Percentiles rank a stretch among this genome's conserved stretches.
Evolutionary conservation across 176 grass and related monocot genomes (phyloP).

Genomic region (Triticum timopheevii): DNA sequence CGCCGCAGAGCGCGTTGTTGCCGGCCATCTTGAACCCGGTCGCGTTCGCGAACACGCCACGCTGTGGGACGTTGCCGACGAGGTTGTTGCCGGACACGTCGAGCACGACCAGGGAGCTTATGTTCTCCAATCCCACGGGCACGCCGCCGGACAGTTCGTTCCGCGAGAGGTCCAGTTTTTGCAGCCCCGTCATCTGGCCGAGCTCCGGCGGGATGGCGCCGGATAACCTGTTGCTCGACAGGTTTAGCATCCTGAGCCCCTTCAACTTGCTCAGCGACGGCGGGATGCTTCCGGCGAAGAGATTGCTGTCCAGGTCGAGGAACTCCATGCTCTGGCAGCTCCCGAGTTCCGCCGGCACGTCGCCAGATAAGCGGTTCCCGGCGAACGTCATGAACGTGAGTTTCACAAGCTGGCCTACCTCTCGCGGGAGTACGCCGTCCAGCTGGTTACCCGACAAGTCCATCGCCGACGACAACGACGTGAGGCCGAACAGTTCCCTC

Average conservation of each 20-base stretch:
- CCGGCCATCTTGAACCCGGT: slow-evolving; percentile 29
- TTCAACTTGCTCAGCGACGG: slow-evolving; percentile 25
- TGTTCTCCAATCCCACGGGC: background rate
- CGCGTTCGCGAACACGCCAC: slow-evolving; percentile 29
- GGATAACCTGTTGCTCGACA: slow-evolving; percentile 37
- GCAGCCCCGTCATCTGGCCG: background rate
- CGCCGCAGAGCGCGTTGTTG: slow-evolving; percentile 37
- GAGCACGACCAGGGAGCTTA: background rate
- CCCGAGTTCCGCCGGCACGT: slow-evolving; percentile 24
- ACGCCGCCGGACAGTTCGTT: slow-evolving; percentile 35
- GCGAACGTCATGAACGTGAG: slow-evolving; percentile 28
- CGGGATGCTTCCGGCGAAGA: slow-evolving; percentile 35
- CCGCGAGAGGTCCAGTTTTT: slow-evolving; percentile 29
- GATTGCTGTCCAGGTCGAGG: slow-evolving; percentile 41
- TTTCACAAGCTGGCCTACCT: slow-evolving; percentile 29
- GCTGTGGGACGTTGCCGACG: slow-evolving; percentile 11
- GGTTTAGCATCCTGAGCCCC: slow-evolving; percentile 45
- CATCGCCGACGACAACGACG: slow-evolving; percentile 1
- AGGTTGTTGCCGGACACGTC: slow-evolving; percentile 48
- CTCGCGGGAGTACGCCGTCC: slow-evolving; percentile 24
- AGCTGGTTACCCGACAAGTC: slow-evolving; percentile 51
- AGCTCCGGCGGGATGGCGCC: slow-evolving; percentile 48
- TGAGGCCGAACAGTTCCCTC: background rate
- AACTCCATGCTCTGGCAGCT: slow-evolving; percentile 50
- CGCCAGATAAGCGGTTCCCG: slow-evolving; percentile 32